Percentiles rank a stretch among this genome's conserved stretches.
Evolutionary conservation across 2,329 filamentous ascomycete species (phyloP).

Genomic region (Fusarium secorum): DNA sequence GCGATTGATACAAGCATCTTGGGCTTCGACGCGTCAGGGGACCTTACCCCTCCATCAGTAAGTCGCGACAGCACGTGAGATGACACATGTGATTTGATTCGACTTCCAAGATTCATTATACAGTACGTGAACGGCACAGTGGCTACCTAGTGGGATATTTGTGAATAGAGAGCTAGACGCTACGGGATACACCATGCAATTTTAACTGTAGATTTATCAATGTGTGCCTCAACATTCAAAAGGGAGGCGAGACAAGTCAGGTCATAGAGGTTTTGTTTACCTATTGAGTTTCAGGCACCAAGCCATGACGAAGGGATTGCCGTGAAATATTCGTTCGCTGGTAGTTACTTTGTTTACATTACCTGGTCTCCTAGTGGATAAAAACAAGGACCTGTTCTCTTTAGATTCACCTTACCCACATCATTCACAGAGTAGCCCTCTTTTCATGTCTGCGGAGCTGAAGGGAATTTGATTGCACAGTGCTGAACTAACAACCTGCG

Average conservation of each 20-base stretch:
- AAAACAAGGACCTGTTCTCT: conserved; percentile 7
- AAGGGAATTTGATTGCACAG: conserved; percentile 13
- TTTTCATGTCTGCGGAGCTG: conserved; percentile 1
- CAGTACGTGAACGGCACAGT: not conserved
- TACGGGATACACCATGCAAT: not conserved
- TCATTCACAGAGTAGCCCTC: conserved; percentile 11
- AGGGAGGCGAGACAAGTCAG: not conserved
- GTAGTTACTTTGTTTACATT: conserved; percentile 16
- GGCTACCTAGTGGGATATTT: not conserved
- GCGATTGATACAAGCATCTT: conserved; percentile 11
- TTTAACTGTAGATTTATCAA: not conserved
- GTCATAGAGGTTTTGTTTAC: not conserved
- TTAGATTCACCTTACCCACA: conserved; percentile 21
- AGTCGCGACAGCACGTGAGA: conserved; percentile 43
- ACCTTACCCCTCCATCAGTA: not conserved
- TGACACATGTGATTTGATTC: conserved; percentile 25
- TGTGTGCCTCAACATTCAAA: not conserved
- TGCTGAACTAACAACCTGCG: not conserved
- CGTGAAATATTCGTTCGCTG: not conserved
- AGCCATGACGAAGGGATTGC: not conserved
- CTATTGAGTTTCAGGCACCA: not conserved
- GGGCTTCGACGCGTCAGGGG: conserved; percentile 20
- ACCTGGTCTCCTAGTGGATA: conserved; percentile 16
- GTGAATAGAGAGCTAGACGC: not conserved
- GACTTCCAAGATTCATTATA: not conserved